These are phyloP conservation scores for Microcyclospora pomicola DNA, from an alignment of 2,329 filamentous ascomycete species.

Conservation along the genomic window DNA sequence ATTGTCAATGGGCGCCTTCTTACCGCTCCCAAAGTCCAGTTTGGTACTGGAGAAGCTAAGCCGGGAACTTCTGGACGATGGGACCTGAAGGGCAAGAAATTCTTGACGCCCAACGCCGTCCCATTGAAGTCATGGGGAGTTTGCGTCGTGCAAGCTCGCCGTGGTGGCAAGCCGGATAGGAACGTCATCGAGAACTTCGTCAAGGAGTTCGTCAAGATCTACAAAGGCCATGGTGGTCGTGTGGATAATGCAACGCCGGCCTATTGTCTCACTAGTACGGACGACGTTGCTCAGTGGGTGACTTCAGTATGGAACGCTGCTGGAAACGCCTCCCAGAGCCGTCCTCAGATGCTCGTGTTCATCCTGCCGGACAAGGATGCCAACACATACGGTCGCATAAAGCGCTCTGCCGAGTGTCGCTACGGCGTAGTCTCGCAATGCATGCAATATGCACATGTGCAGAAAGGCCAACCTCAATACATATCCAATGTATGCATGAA, in stretches of 20 bases:
- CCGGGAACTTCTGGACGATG: constrained; percentile 63
- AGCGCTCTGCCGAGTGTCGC: constrained; percentile 77
- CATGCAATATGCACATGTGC: constrained; percentile 56
- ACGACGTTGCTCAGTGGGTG: constrained; percentile 19
- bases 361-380: constrained; percentile 59
- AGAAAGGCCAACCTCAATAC: constrained; percentile 63
- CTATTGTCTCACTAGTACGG: constrained; percentile 23
- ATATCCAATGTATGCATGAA: constrained; percentile 94
- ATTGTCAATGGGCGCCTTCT: constrained; percentile 55
- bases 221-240: constrained; percentile 46
- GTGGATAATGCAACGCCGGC: constrained; percentile 35
- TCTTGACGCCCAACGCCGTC: constrained; percentile 47
- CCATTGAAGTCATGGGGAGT: constrained; percentile 61
- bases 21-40: constrained; percentile 56
- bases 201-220: constrained; percentile 47
- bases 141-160: constrained; percentile 46
- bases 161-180: constrained; percentile 30
- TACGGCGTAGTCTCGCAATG: constrained; percentile 76
- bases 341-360: constrained; percentile 67
- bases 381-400: constrained; percentile 67
- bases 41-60: constrained; percentile 39
- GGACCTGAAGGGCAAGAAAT: constrained; percentile 74
- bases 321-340: constrained; percentile 38
- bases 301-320: constrained; percentile 39
- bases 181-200: constrained; percentile 39